A percentile compares a stretch with the other conserved stretches of the same genome.
Evolutionary conservation across 2,329 filamentous ascomycete species (phyloP).

Genomic region (Sporothrix euskadiensis): DNA sequence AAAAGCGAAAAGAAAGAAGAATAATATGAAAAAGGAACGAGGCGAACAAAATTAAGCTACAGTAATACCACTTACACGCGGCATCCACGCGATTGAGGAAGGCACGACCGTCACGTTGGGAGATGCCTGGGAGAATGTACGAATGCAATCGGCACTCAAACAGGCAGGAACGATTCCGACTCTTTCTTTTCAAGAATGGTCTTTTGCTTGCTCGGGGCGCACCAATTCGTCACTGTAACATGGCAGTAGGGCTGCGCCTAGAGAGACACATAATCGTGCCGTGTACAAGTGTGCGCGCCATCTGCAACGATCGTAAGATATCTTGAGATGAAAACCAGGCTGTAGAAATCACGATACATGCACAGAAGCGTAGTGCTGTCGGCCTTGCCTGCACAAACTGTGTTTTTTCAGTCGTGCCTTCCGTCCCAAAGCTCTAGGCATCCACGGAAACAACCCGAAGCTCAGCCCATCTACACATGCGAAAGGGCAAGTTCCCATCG

Average conservation of each 20-base stretch:
- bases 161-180: background rate
- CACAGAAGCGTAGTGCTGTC: background rate
- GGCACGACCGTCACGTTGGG: background rate
- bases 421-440: background rate
- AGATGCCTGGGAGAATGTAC: background rate
- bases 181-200: background rate
- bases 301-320: background rate
- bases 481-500: background rate
- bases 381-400: background rate
- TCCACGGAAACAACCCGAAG: background rate
- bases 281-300: background rate
- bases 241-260: background rate
- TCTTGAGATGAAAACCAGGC: background rate
- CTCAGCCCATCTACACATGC: constrained; percentile 1
- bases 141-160: background rate
- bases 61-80: constrained; percentile 12
- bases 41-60: background rate
- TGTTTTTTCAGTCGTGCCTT: background rate
- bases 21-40: background rate
- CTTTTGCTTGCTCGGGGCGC: background rate
- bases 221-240: background rate
- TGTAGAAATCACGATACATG: background rate
- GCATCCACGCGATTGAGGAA: background rate
- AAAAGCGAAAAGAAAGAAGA: background rate
- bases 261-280: background rate